Evolutionary conservation across 192 early-diverging fungal genomes (phyloP), one percentile per base, ranked within the genome.

Genomic region (Mortierella antarctica): DNA sequence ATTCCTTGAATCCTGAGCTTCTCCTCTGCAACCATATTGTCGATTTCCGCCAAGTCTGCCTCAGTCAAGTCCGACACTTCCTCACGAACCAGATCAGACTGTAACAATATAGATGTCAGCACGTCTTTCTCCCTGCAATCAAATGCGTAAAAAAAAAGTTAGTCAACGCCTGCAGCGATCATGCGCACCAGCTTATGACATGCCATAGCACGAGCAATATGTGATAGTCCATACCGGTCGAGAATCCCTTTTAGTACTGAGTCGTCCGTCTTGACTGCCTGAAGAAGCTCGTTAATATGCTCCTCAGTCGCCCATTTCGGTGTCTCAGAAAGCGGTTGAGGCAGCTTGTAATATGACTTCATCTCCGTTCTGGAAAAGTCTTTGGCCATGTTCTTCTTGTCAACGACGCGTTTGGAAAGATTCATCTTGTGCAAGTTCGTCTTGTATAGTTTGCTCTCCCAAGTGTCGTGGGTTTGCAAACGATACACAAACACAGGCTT

Each of bases 361-460:
- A 90, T 80, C 20, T 89, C 85, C 0, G 57, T 69, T 47, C 86
- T 88, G 8, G 85, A 73, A 40, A 79, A 84, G 0, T 60, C 65
- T 17, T 86, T 83, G 65, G 85, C 40, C n/a, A 63, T 70, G 57
- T 67, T 83, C 67, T 88, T 90, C 62, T 89, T 84, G 67, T 93
- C 90, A 7, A 93, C 86, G 1, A 93, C 90, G 12, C 88, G 82
- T 15, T 86, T 87, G 12, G 93, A 83, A 60, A 96, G 80, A 15
- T 87, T 86, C 9, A 91, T 72, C 65, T 97, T 97, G 75, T 92
- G 91, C 4, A 93, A 73, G 70, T 93, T 93, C 63, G 88, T 92
- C 46, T 84, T 84, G 52, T 89, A 90, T 20, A 95, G 63, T 15
- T 75, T 71, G 20, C 89, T 83, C 72, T 93, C 92, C 73, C 87